These are phyloP conservation scores for Pichia scutulata DNA, from an alignment of 805 yeast species.

Conservation along the genomic window DNA sequence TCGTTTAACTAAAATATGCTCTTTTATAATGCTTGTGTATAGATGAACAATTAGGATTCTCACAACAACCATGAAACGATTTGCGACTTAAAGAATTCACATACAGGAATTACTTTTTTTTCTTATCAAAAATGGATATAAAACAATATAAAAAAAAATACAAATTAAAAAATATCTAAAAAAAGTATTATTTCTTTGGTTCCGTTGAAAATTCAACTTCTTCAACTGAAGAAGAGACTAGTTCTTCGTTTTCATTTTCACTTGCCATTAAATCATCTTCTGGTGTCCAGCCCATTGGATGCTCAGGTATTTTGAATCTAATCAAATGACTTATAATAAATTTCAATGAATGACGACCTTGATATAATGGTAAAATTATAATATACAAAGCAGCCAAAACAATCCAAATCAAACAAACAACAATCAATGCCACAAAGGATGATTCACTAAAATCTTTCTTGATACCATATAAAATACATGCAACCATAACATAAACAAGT, in stretches of 20 bases:
- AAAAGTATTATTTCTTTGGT: too few relatives aligned
- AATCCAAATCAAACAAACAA: slow-evolving; percentile 32
- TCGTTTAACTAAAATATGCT: too few relatives aligned
- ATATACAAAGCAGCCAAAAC: slow-evolving; percentile 30
- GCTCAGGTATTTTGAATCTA: slow-evolving; percentile 5
- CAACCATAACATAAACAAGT: slow-evolving; percentile 28
- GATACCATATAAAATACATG: slow-evolving; percentile 29
- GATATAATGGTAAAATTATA: slow-evolving; percentile 31
- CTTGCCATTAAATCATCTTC: not conserved
- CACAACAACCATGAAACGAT: too few relatives aligned
- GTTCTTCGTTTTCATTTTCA: not conserved
- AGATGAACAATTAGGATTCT: too few relatives aligned
- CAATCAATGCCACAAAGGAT: slow-evolving; percentile 31
- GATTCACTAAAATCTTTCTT: slow-evolving; percentile 29
- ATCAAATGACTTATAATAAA: slow-evolving; percentile 6
- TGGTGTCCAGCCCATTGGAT: not conserved
- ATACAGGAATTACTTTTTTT: too few relatives aligned
- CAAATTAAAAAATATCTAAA: too few relatives aligned
- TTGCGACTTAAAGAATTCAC: too few relatives aligned
- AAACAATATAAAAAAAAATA: too few relatives aligned
- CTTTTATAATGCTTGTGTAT: too few relatives aligned
- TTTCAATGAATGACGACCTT: slow-evolving; percentile 22
- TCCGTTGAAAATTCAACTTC: not conserved
- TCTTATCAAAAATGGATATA: too few relatives aligned
- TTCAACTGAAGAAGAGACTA: not conserved